Base-by-base conservation (phyloP, 257 asterid genomes). In the Asclepias syriaca region DNA sequence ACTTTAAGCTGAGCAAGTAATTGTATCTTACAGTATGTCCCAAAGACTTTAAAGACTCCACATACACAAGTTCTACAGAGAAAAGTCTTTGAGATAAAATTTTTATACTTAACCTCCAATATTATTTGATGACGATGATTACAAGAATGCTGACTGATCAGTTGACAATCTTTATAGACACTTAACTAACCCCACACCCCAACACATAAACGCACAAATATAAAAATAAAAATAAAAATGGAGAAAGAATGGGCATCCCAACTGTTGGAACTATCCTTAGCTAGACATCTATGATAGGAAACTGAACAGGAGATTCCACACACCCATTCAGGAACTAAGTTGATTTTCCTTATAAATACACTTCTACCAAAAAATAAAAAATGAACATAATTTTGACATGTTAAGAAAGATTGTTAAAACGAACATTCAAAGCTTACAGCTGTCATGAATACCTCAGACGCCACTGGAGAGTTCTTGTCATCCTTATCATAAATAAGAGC, bases 391-490 rank as follows among this genome's bases (percentile, higher is more conserved):
- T 29, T 61, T 29, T 32, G 22, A 32, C 4, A 0, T 39, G 3
- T 64, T 15, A 6, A 6, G 50, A 21, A 37, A 64, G 16, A 64
- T 64, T 16, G 15, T 48, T 29, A 61, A 37, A 64, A 64, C 3
- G 39, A 37, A 5, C n/a, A 6, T 15, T 63, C 24, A 49, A 48
- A 57, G 53, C 29, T 18, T 39, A 4, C 3, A 48, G 9, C 14
- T 57, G 40, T 58, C 61, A 48, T 46, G 69, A 74, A 22, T 67
- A 74, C 83, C 96, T 95, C 98, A 75, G 85, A 77, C 70, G 86
- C 97, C 81, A 92, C 98, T 10, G 99, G 99, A 79, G 99, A 95
- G 57, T 78, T 83, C 79, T 82, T 85, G 80, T 92, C 99, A 80
- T 90, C 89, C 81, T 90, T 86, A 74, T 88, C 97, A 73, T 95